Evolutionary conservation across 441 rosid genomes (phyloP), one percentile per base, ranked within the genome.

Genomic region (Arabidopsis hybrid): DNA sequence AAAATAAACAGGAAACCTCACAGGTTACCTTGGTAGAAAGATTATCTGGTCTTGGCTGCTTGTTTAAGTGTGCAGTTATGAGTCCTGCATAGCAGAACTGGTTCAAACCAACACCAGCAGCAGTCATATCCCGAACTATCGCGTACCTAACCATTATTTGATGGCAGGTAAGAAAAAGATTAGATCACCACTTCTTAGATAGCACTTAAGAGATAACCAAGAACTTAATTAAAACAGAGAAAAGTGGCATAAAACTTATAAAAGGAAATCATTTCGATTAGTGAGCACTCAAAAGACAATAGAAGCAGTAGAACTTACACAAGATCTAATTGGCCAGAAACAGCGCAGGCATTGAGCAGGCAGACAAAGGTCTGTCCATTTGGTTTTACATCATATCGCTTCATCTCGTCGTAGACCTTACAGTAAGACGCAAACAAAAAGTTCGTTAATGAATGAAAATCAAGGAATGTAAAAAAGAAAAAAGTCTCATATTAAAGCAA

Each of bases 61-160:
- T 88, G 84, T 91, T 91, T 81, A 85, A 59, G 81, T 92, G 91
- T 26, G 94, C 98, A 62, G 84, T 52, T 71, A 95, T 92, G 52
- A 95, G 92, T 61, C 97, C 99, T 64, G 99, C 98, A 79, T 95
- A 92, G 85, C 98, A 95, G 87, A 86, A 95, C 83, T 86, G 89
- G 85, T 95, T 88, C 81, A 95, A 88, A 69, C 85, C 96, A 71
- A 87, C 95, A 81, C 93, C 99, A 74, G 95, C 97, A 46, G 96
- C 93, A 77, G 99, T 89, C 99, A 95, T 95, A 81, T 95, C 99
- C 62, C 96, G 90, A 35, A 95, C 92, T 73, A 95, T 91, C 49
- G 91, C 93, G 73, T 85, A 83, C 74, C 98, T 92, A 86, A 60
- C 66, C 42, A 67, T 17, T 32, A 29, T 76, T 63, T 59, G 47